These are phyloP conservation scores for Globisporangium nagaii DNA, from an alignment of 352 stramenopile genomes.

Conservation along the genomic window DNA sequence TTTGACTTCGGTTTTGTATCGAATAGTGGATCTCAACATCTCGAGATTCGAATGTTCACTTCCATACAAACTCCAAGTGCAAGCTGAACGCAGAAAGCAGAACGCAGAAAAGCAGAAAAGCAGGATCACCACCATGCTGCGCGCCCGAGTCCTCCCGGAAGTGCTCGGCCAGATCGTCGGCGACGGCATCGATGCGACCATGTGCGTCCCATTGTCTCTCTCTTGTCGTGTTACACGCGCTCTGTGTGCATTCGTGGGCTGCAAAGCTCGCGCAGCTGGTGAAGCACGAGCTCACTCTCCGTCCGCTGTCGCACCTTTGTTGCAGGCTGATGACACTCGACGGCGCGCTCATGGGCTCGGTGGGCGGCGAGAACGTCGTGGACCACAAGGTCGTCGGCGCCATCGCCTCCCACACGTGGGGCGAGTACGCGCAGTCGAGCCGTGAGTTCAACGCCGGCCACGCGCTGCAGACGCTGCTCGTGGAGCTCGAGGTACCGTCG, in stretches of 20 bases:
- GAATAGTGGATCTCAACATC: too few species aligned
- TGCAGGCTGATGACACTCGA: conserved; percentile 79
- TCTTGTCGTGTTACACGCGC: too few species aligned
- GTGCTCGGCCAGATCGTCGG: conserved; percentile 76
- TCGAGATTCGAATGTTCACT: too few species aligned
- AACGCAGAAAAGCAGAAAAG: too few species aligned
- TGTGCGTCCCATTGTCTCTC: conserved; percentile 30
- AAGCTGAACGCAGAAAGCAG: too few species aligned
- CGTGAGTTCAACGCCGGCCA: conserved; percentile 58
- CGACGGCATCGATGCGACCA: conserved; percentile 63
- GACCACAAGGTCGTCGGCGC: conserved; percentile 85
- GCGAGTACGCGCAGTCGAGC: conserved; percentile 69
- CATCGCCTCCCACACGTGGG: conserved; percentile 81
- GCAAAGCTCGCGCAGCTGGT: too few species aligned
- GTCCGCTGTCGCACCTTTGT: too few species aligned
- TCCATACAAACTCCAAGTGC: too few species aligned
- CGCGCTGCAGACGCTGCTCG: conserved; percentile 54
- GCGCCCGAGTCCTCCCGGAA: conserved; percentile 72
- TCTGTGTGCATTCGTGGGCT: too few species aligned
- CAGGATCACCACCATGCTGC: conserved; percentile 70
- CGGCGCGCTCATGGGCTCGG: conserved; percentile 74
- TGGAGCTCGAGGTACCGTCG: conserved; percentile 75
- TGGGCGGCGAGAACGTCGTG: conserved; percentile 43
- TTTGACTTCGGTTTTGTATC: too few species aligned
- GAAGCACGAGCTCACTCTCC: too few species aligned